These are phyloP conservation scores for Chionographis japonica DNA, from an alignment of 106 monocot genomes.

Conservation along the genomic window DNA sequence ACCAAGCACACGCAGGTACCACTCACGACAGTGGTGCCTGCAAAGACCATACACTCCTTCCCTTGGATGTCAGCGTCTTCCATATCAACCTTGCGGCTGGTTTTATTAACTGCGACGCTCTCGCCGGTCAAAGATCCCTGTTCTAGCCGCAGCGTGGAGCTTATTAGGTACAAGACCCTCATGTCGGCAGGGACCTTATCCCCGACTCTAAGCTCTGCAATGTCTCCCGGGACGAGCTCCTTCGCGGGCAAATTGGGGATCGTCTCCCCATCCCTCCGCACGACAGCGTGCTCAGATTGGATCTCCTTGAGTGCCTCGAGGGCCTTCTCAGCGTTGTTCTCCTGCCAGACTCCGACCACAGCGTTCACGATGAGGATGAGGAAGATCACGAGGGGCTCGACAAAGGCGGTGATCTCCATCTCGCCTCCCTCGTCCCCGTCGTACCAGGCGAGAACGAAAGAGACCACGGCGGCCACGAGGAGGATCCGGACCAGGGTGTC, in stretches of 20 bases:
- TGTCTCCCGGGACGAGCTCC: constrained; percentile 64
- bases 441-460: constrained; percentile 79
- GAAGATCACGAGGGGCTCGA: constrained; percentile 84
- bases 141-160: constrained; percentile 55
- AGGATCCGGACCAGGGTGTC: constrained; percentile 94
- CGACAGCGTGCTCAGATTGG: constrained; percentile 76
- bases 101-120: constrained; percentile 60
- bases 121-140: constrained; percentile 67
- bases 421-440: constrained; percentile 73
- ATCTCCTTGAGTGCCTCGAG: constrained; percentile 87
- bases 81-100: constrained; percentile 28
- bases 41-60: constrained; percentile 66
- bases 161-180: constrained; percentile 44
- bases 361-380: constrained; percentile 77
- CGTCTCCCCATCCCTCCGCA: constrained; percentile 54
- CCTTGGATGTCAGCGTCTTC: constrained; percentile 61
- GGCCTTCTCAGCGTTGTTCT: constrained; percentile 90
- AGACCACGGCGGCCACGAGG: constrained; percentile 83
- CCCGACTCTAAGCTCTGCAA: constrained; percentile 54
- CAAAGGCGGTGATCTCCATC: constrained; percentile 81
- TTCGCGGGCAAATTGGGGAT: constrained; percentile 43
- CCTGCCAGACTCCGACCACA: constrained; percentile 91
- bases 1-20: constrained; percentile 63
- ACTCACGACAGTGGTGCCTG: constrained; percentile 62
- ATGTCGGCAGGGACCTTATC: constrained; percentile 70